Evolutionary conservation across 495 filamentous ascomycete genomes (phyloP).

Genomic region (Xylaria grammica): DNA sequence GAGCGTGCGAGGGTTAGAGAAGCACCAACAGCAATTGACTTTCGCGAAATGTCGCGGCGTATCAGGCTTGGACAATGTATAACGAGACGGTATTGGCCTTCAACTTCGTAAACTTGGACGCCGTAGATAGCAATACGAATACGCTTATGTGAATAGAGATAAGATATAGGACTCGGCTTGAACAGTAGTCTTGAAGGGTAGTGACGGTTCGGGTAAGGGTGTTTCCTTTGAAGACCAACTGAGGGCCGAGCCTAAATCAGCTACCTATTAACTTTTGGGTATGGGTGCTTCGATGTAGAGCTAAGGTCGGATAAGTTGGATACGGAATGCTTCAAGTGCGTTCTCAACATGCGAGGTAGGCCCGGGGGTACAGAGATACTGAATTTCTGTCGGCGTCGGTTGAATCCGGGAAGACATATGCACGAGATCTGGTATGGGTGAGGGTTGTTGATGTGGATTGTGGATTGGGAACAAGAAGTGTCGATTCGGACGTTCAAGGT

Average conservation of each 20-base stretch:
- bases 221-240: not conserved
- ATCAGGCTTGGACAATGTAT: too few relatives aligned
- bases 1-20: not conserved
- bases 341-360: not conserved
- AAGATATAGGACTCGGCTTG: not conserved
- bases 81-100: too few relatives aligned
- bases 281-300: not conserved
- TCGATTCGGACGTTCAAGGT: not conserved
- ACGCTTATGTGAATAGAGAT: not conserved
- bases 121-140: not conserved
- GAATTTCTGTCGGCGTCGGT: constrained; percentile 1
- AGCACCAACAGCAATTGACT: not conserved
- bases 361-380: not conserved
- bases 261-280: constrained; percentile 4
- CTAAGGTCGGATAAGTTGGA: not conserved
- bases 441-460: constrained; percentile 5
- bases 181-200: not conserved
- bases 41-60: not conserved
- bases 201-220: not conserved
- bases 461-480: constrained; percentile 8
- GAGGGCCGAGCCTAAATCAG: constrained; percentile 1
- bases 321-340: not conserved
- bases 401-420: constrained; percentile 1
- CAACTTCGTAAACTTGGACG: too few relatives aligned
- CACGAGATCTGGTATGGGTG: constrained; percentile 7